These are phyloP conservation scores for Exophiala viscosa DNA, from an alignment of 2,329 filamentous ascomycete genomes.

Conservation along the genomic window DNA sequence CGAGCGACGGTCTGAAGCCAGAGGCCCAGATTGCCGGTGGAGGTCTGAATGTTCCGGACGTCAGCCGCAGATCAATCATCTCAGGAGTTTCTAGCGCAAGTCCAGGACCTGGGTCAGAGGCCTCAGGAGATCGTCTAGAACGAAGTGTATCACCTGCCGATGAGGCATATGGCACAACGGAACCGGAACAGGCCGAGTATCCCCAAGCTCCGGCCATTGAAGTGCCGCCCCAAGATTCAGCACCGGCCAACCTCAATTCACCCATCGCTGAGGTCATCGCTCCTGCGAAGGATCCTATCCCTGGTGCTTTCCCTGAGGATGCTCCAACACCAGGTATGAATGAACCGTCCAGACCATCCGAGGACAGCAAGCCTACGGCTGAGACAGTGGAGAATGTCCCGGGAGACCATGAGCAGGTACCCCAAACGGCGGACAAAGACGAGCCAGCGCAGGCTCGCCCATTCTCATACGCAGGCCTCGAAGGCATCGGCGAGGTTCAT, in stretches of 20 bases:
- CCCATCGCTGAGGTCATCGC: too few relatives aligned
- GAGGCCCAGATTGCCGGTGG: slow-evolving; percentile 8
- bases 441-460: slow-evolving; percentile 5
- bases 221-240: not conserved
- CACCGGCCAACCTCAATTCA: not conserved
- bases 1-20: too few relatives aligned
- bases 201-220: not conserved
- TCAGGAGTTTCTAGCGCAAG: slow-evolving; percentile 26
- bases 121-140: not conserved
- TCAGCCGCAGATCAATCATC: slow-evolving; percentile 19
- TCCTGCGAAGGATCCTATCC: too few relatives aligned
- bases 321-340: not conserved
- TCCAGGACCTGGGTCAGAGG: slow-evolving; percentile 10
- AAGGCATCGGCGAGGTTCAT: slow-evolving; percentile 12
- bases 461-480: slow-evolving; percentile 20
- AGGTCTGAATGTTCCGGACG: slow-evolving; percentile 14
- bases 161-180: not conserved
- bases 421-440: not conserved
- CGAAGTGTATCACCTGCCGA: slow-evolving; percentile 21
- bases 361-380: not conserved
- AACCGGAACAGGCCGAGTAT: not conserved
- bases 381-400: not conserved
- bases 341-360: slow-evolving; percentile 1
- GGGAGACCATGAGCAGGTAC: not conserved
- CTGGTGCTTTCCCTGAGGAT: not conserved